Base-by-base conservation (phyloP, 164 flowering plant genomes). In the Nymphaea colorata region DNA sequence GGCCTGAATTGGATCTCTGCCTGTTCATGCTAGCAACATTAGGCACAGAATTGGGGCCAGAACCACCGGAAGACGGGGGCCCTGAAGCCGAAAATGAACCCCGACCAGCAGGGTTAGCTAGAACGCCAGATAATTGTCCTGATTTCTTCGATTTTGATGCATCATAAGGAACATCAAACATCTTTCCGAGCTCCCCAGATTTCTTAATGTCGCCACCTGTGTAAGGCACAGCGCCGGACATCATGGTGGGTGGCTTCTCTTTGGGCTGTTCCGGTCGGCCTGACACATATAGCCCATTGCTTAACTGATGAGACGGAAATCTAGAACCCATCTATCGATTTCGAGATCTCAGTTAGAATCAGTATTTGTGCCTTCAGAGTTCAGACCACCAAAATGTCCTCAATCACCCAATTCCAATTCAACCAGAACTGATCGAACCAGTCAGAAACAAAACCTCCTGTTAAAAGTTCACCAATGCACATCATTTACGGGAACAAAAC, bases 181-280 rank as follows among this genome's bases (percentile, higher is more conserved):
- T 61, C n/a, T 6, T 61, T 17, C 64, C 64, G 36, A 61, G 64
- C 42, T 61, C 64, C 12, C 64, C 64, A 17, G 64, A 61, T 61
- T 61, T 61, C 64, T 61, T 61, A 41, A 61, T 61, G 64, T 61
- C 64, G 7, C 91, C 94, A 55, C 94, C 91, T 43, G 89, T 88
- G 71, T 86, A 88, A 8, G 91, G 90, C 86, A 87, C 79, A 55
- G 91, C 88, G 2, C 73, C 75, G 53, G 91, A 84, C 66, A 80
- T 81, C 85, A 87, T 85, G 4, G 95, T 87, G 11, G 91, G 90
- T 61, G 83, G 64, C 76, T 79, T 86, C 75, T 88, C 95, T 71
- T 88, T 88, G 18, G 86, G 88, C 73, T 85, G 91, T 61, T 61
- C 68, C 16, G 68, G 68, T 17, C 68, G 47, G 17, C 68, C 68